Base-by-base conservation (phyloP, 1,284 basidiomycete species). In the Wolfiporia cocos region DNA sequence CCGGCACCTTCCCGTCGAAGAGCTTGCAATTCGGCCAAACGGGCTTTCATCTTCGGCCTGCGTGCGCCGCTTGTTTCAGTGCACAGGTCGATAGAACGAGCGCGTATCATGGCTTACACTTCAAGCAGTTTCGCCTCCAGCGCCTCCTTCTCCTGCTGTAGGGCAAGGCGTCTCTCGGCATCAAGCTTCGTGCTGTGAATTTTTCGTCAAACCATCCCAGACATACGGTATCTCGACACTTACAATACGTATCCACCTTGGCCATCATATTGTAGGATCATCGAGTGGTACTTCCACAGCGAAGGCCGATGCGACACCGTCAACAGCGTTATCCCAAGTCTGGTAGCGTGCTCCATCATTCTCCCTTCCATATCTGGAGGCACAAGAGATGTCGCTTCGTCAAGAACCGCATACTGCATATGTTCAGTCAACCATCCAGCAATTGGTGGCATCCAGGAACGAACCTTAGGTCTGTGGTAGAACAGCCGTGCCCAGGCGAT, bases 401-500 rank as follows among this genome's bases (percentile, higher is more conserved):
- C 95, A 33, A 98, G 72, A 42, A 99, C 93, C 4, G 94, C 95
- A 55, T 95, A 98, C 89, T 93, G 44, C 24, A 24, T 19, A 32
- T 14, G 15, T 29, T 14, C 19, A 26, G 28, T 6, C 31, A 22
- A 6, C 18, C 23, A 34, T 34, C 32, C 32, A 19, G 18, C 12
- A 41, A 42, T 43, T 18, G 18, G n/a, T n/a, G n/a, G 19, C 19
- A 30, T 35, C 15, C 18, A 21, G 11, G 18, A 15, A 44, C 63
- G 48, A 52, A 84, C 91, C 73, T 92, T 93, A 15, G 95, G 95
- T 50, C 76, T 74, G 63, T 99, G 95, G 65, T 98, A 99, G 65
- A 97, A 99, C 51, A 99, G 64, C 48, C 95, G 72, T 5, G 93
- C 94, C 92, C 96, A 98, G 0, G 95, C 95, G 48, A 99, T 89